These are phyloP conservation scores for Coemansia sp. DNA, from an alignment of 192 early-diverging fungal genomes.

Conservation along the genomic window DNA sequence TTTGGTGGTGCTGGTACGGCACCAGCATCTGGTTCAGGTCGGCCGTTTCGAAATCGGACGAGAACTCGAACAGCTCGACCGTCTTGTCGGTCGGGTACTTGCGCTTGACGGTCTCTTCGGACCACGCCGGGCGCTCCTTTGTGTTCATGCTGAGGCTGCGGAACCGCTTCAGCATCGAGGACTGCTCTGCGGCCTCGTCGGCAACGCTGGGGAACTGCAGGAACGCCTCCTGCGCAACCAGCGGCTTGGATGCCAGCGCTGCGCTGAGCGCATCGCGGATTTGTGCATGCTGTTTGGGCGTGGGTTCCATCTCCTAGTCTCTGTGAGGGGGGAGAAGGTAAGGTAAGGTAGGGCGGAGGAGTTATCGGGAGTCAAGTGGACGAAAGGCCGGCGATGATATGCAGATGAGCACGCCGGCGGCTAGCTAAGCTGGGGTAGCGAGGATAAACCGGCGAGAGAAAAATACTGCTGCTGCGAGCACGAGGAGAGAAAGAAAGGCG, in stretches of 20 bases:
- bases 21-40: slow-evolving; percentile 54
- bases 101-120: slow-evolving; percentile 49
- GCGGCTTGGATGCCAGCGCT: slow-evolving; percentile 37
- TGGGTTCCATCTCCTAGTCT: slow-evolving; percentile 20
- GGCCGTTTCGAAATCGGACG: slow-evolving; percentile 50
- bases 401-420: too few relatives aligned
- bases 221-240: slow-evolving; percentile 40
- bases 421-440: neutral
- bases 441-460: neutral
- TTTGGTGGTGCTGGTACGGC: slow-evolving; percentile 53
- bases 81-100: slow-evolving; percentile 53
- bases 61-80: slow-evolving; percentile 48
- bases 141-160: slow-evolving; percentile 50
- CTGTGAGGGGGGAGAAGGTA: too few relatives aligned
- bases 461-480: slow-evolving; percentile 5
- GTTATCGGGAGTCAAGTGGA: neutral
- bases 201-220: slow-evolving; percentile 29
- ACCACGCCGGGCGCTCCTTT: slow-evolving; percentile 48
- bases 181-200: slow-evolving; percentile 35
- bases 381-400: too few relatives aligned
- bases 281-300: slow-evolving; percentile 38
- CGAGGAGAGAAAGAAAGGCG: slow-evolving; percentile 4
- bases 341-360: too few relatives aligned
- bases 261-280: slow-evolving; percentile 41
- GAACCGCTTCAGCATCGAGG: slow-evolving; percentile 36